phyloP scores from a whole-genome alignment of 352 stramenopile genomes.

The Phytophthora pini region DNA sequence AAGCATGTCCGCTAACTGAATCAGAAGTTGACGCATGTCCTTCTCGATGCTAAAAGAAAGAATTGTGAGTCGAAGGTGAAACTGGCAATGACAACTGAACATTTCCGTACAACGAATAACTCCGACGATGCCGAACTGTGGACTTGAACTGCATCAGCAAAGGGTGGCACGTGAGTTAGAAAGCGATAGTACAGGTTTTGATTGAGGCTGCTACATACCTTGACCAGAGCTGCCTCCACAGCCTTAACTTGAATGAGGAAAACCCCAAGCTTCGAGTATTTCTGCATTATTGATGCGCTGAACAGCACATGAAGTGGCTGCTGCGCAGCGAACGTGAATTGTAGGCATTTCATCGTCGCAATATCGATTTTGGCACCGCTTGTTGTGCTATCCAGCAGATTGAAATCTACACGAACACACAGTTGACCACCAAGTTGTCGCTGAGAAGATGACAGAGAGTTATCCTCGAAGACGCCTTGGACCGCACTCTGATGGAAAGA shows the following conservation, averaged over 20 bases:
- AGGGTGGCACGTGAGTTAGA: conserved; percentile 1
- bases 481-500: conserved; percentile 56
- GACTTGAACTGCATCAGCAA: conserved; percentile 58
- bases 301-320: conserved; percentile 71
- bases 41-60: conserved; percentile 42
- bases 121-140: conserved; percentile 54
- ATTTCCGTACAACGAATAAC: conserved; percentile 51
- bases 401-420: conserved; percentile 59
- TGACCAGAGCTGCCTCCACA: conserved; percentile 61
- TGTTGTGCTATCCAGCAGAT: conserved; percentile 44
- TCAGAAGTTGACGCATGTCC: conserved; percentile 46
- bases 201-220: conserved; percentile 35
- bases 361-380: conserved; percentile 56
- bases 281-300: conserved; percentile 58
- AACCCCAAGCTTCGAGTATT: conserved; percentile 65
- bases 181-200: not conserved
- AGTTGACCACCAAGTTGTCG: conserved; percentile 52
- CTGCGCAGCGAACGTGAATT: conserved; percentile 58
- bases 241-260: conserved; percentile 74
- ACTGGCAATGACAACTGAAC: not conserved
- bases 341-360: conserved; percentile 57
- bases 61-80: conserved; percentile 3
- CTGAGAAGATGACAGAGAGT: conserved; percentile 41
- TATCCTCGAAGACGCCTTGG: conserved; percentile 58
- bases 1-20: conserved; percentile 76